Base-by-base conservation (phyloP, 176 grass and related monocot species). In the Saccharum officinarum region DNA sequence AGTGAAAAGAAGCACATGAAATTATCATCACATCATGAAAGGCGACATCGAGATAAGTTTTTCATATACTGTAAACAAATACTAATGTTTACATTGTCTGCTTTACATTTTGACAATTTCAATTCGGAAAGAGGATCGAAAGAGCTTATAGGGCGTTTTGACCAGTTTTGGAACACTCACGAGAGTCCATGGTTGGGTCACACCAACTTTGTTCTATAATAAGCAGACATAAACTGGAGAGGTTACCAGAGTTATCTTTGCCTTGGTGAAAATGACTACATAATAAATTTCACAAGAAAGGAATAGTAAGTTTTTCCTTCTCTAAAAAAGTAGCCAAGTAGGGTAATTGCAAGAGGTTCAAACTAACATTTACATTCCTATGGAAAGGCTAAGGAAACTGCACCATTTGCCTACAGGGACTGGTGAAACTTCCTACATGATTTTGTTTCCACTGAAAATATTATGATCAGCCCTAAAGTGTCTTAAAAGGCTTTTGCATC, bases 221-320 rank as follows among this genome's bases (percentile, higher is more conserved):
- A 68, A 41, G 69, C 59, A 59, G 79, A 46, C 26, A 73, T 59
- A 68, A 83, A 85, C 38, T 69, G 69, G 28, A 46, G 64, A 75
- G 7, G 11, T 80, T 84, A 47, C 41, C 66, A 46, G 38, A 31
- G 39, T 7, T 49, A 50, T 30, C 16, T 79, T 66, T 33, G 18
- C 28, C 68, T 55, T 46, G 20, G 57, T 78, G 37, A 36, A 67
- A 63, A 79, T 67, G n/a, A 36, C 18, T 61, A 59, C 20, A 1
- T 10, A 73, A 6, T 18, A 9, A 17, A 50, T 79, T 64, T 42
- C 5, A 10, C 17, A 79, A 87, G 79, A 34, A 60, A 17, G 40
- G 36, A 61, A 68, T 61, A 67, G 6, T 67, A 71, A 77, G 23
- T 1, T 85, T 50, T 69, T 14, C 34, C 15, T 84, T 83, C 38